These are phyloP conservation scores for Ziziphus jujuba DNA, from an alignment of 306 rosid genomes.

Conservation along the genomic window DNA sequence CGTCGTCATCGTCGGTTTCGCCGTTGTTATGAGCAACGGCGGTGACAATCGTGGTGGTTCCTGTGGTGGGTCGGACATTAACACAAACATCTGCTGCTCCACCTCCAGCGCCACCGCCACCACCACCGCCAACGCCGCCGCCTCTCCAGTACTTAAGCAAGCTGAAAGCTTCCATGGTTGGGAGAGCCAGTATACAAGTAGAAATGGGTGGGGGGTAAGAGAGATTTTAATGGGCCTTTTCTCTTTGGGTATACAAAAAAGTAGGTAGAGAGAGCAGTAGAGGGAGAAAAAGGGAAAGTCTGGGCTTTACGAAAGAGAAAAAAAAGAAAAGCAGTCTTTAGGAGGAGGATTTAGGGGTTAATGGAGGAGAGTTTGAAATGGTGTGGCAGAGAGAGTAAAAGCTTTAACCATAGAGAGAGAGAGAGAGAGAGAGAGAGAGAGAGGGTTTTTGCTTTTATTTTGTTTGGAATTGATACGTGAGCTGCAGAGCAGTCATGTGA, in stretches of 20 bases:
- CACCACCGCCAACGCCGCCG: too few relatives aligned
- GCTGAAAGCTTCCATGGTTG: slow-evolving; percentile 99
- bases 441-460: slow-evolving; percentile 24
- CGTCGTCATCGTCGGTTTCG: slow-evolving; percentile 34
- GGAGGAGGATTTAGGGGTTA: neutral
- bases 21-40: slow-evolving; percentile 29
- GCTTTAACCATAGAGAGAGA: slow-evolving; percentile 8
- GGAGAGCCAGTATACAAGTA: slow-evolving; percentile 94
- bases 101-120: slow-evolving; percentile 12
- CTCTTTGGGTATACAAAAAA: too few relatives aligned
- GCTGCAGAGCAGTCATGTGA: slow-evolving; percentile 65
- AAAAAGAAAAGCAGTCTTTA: neutral
- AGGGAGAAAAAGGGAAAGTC: neutral
- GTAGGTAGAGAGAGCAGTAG: neutral
- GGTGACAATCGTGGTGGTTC: slow-evolving; percentile 40
- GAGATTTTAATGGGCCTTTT: neutral
- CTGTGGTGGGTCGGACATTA: neutral
- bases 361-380: slow-evolving; percentile 26
- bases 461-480: slow-evolving; percentile 33
- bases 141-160: slow-evolving; percentile 93
- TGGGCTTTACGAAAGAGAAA: too few relatives aligned
- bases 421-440: slow-evolving; percentile 1
- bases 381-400: slow-evolving; percentile 7
- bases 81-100: slow-evolving; percentile 2
- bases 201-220: neutral